Conservation (phyloP, 2,329 filamentous ascomycete genomes). For the Hymenoscyphus infarciens region DNA sequence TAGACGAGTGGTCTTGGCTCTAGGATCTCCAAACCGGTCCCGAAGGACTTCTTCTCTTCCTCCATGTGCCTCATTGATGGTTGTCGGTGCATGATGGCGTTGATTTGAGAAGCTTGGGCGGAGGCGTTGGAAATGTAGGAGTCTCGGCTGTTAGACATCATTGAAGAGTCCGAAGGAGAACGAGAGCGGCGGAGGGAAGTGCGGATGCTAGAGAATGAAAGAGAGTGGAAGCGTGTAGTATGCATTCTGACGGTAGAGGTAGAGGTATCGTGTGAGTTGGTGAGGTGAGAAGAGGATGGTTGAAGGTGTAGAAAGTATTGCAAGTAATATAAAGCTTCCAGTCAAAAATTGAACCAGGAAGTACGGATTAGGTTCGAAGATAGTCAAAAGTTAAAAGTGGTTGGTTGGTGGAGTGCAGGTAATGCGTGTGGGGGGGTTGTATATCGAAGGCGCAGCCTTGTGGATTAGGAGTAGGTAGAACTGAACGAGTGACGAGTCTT, state of each 20-base stretch:
- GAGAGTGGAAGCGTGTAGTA: slow-evolving; percentile 32
- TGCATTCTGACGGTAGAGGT: slow-evolving; percentile 28
- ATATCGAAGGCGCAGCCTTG: slow-evolving; percentile 26
- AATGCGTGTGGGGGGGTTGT: slow-evolving; percentile 6
- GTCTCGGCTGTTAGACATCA: slow-evolving; percentile 30
- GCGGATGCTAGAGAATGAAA: slow-evolving; percentile 52
- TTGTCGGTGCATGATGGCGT: slow-evolving; percentile 56
- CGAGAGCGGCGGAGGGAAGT: slow-evolving; percentile 52
- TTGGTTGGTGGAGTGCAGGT: slow-evolving; percentile 2
- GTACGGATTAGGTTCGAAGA: slow-evolving; percentile 6
- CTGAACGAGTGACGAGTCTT: slow-evolving; percentile 32
- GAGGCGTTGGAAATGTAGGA: slow-evolving; percentile 41
- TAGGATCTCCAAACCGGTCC: slow-evolving; percentile 52
- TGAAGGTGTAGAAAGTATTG: neutral
- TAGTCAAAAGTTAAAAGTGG: neutral
- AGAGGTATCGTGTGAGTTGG: neutral
- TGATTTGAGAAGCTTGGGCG: slow-evolving; percentile 47
- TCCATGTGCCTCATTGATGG: slow-evolving; percentile 55
- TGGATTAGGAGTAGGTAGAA: slow-evolving; percentile 16
- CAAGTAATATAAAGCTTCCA: slow-evolving; percentile 3
- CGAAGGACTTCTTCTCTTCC: slow-evolving; percentile 52
- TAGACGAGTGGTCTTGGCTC: slow-evolving; percentile 61
- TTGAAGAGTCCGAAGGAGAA: slow-evolving; percentile 35
- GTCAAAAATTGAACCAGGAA: neutral
- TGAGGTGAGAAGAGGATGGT: slow-evolving; percentile 1